phyloP scores from a whole-genome alignment of 2,329 filamentous ascomycete genomes.

The Akanthomyces dipterigenus region DNA sequence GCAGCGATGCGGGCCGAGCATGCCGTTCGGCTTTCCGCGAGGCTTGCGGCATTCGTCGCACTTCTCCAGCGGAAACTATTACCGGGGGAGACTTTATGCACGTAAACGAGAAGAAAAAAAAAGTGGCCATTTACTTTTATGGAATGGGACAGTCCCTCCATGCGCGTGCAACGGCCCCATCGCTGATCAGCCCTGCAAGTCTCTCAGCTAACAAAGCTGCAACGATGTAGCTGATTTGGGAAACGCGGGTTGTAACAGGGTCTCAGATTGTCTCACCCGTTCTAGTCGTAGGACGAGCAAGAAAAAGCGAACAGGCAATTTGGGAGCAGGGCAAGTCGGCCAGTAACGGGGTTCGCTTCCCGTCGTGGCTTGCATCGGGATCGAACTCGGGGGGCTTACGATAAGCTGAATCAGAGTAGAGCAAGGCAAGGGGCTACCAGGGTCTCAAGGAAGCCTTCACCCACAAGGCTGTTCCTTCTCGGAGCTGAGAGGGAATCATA shows the following conservation, averaged over 20 bases:
- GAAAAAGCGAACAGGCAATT: neutral
- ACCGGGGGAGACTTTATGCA: neutral
- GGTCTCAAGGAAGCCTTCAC: neutral
- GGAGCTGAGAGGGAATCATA: neutral
- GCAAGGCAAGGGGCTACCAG: neutral
- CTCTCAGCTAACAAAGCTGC: neutral
- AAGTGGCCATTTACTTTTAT: neutral
- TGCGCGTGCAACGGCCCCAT: neutral
- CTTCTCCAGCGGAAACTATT: neutral
- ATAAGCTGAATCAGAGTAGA: conserved; percentile 8
- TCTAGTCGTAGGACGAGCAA: neutral
- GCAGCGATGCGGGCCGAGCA: neutral
- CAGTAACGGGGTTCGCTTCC: neutral
- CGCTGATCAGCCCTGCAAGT: neutral
- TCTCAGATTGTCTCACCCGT: neutral
- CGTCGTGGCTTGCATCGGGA: conserved; percentile 1
- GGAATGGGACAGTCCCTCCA: neutral
- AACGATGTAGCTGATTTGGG: neutral
- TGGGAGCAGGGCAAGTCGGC: neutral
- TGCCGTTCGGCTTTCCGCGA: conserved; percentile 8
- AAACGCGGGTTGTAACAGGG: neutral
- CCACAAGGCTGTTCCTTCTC: neutral
- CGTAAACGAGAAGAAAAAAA: neutral
- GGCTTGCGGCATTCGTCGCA: conserved; percentile 9
- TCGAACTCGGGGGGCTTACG: neutral